Conservation (phyloP, 345 rosid genomes). For the Limnanthes douglasii region DNA sequence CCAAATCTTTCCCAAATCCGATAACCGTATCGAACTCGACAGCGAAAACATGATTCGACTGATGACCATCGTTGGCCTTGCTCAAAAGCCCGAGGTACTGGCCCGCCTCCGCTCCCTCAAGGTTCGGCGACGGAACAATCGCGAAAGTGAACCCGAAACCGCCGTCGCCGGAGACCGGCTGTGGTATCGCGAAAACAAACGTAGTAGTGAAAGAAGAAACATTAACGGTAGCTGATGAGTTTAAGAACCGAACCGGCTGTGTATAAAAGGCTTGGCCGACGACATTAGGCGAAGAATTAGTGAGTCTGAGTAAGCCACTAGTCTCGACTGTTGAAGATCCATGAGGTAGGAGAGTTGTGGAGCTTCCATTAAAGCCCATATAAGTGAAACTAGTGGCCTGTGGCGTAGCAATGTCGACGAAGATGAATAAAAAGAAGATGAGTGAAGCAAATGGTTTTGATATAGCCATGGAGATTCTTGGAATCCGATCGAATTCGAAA, state of each 20-base stretch:
- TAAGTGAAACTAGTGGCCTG: conserved; percentile 8
- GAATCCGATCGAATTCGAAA: too few relatives aligned
- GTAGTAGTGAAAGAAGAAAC: conserved; percentile 32
- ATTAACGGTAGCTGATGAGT: background rate
- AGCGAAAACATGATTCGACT: conserved; percentile 28
- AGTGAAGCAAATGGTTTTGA: conserved; percentile 2
- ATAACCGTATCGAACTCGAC: conserved; percentile 49
- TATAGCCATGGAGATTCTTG: conserved; percentile 7
- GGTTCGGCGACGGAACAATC: conserved; percentile 20
- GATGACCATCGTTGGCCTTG: background rate
- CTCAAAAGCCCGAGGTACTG: conserved; percentile 43
- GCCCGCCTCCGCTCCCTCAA: conserved; percentile 14
- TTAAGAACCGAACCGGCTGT: conserved; percentile 10
- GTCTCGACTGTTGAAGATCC: conserved; percentile 6
- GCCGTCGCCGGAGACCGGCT: conserved; percentile 17
- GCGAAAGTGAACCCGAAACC: conserved; percentile 49
- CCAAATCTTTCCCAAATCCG: conserved; percentile 20
- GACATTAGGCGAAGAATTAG: conserved; percentile 1
- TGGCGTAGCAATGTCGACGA: background rate
- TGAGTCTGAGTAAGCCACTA: conserved; percentile 13
- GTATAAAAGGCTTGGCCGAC: conserved; percentile 12
- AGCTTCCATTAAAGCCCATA: conserved; percentile 8
- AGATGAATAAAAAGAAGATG: conserved; percentile 1
- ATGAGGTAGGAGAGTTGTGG: background rate
- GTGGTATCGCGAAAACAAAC: conserved; percentile 33